Evolutionary conservation across 306 rosid genomes (phyloP).

Genomic region (Gastrolobium villosum): DNA sequence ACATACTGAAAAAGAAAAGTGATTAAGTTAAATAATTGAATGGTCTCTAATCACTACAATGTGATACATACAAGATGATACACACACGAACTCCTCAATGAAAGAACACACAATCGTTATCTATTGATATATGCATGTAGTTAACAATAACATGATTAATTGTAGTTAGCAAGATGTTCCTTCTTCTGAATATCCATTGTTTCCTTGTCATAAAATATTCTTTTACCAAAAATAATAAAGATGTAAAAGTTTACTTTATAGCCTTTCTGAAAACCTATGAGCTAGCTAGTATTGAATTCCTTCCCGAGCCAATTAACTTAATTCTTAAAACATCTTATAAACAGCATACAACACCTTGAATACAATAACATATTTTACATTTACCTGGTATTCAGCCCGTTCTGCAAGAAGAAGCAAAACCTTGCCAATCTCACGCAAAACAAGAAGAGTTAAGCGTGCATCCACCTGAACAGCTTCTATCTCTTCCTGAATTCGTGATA

Average conservation of each 20-base stretch:
- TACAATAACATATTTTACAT: not conserved
- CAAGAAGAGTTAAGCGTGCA: constrained; percentile 95
- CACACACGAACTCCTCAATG: constrained; percentile 26
- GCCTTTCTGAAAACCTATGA: constrained; percentile 24
- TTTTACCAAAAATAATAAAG: not conserved
- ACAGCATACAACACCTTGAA: constrained; percentile 24
- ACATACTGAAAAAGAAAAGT: not conserved
- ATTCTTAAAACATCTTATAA: constrained; percentile 9
- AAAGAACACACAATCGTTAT: not conserved
- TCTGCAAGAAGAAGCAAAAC: constrained; percentile 84
- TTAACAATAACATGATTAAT: constrained; percentile 8
- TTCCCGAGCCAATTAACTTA: constrained; percentile 32
- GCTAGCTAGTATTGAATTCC: constrained; percentile 25
- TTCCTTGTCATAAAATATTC: constrained; percentile 3
- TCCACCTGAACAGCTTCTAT: constrained; percentile 95
- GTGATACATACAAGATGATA: constrained; percentile 27
- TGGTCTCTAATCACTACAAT: constrained; percentile 5
- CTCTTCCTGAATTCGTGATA: constrained; percentile 92
- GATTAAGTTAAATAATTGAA: constrained; percentile 3
- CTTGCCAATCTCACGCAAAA: constrained; percentile 96
- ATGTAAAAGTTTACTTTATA: not conserved
- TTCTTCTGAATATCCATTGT: not conserved
- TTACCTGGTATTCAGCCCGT: constrained; percentile 94
- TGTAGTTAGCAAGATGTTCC: constrained; percentile 33
- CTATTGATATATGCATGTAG: constrained; percentile 4